Conservation (phyloP, 108 stramenopile genomes). For the Thalassiosira profunda region DNA sequence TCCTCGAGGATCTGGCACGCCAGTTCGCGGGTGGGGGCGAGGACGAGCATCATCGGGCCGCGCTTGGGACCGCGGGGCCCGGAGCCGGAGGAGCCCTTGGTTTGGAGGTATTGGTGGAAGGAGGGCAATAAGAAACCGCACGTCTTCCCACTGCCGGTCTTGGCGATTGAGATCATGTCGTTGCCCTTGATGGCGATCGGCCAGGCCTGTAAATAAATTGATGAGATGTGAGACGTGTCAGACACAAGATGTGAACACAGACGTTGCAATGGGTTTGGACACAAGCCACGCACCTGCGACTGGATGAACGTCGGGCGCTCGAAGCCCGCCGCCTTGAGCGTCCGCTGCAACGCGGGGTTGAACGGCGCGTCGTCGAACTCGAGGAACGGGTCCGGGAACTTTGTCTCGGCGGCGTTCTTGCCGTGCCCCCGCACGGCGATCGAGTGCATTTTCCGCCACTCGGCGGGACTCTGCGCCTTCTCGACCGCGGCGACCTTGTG, state of each 20-base stretch:
- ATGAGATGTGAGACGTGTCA: background rate
- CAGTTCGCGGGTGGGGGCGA: slow-evolving; percentile 99
- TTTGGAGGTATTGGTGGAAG: slow-evolving; percentile 80
- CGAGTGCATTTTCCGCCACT: slow-evolving; percentile 80
- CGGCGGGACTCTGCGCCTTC: slow-evolving; percentile 60
- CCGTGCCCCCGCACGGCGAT: slow-evolving; percentile 80
- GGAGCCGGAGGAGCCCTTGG: slow-evolving; percentile 22
- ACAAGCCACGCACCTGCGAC: slow-evolving; percentile 60
- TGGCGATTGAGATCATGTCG: slow-evolving; percentile 98
- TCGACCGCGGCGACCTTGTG: slow-evolving; percentile 43
- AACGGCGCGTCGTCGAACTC: slow-evolving; percentile 87
- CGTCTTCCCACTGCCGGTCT: slow-evolving; percentile 98
- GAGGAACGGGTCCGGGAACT: slow-evolving; percentile 69
- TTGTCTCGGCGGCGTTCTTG: slow-evolving; percentile 13
- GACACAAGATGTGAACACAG: background rate
- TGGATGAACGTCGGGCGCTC: slow-evolving; percentile 86
- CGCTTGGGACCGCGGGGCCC: slow-evolving; percentile 27
- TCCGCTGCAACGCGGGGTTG: slow-evolving; percentile 57
- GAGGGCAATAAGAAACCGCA: slow-evolving; percentile 97
- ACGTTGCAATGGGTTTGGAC: background rate
- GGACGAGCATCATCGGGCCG: slow-evolving; percentile 79
- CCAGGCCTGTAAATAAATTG: slow-evolving; percentile 59
- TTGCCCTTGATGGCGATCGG: slow-evolving; percentile 89
- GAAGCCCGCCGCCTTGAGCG: slow-evolving; percentile 86
- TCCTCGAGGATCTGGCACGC: slow-evolving; percentile 98